phyloP scores from a whole-genome alignment of 805 yeast species.

The Cyberlindnera misumaiensis region DNA sequence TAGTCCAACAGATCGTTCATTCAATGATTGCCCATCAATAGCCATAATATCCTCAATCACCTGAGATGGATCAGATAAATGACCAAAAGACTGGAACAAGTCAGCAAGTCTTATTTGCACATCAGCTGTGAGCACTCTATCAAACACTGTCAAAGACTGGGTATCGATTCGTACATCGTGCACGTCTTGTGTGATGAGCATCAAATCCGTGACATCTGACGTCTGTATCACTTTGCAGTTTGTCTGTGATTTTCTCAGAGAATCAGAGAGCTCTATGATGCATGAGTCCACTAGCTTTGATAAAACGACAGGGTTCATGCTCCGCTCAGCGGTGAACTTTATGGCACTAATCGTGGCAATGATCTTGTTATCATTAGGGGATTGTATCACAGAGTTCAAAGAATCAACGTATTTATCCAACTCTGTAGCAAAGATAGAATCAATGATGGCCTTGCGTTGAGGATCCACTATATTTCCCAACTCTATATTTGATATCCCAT shows the following conservation, averaged over 20 bases:
- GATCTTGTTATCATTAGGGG: conserved; percentile 20
- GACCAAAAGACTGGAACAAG: conserved; percentile 20
- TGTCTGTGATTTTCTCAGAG: conserved; percentile 8
- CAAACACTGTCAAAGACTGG: conserved; percentile 15
- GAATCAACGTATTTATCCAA: conserved; percentile 13
- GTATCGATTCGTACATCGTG: not conserved
- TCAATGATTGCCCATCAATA: conserved; percentile 7
- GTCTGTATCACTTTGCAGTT: conserved; percentile 9
- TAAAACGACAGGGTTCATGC: conserved; percentile 8
- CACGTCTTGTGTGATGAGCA: conserved; percentile 17
- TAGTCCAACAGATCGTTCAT: conserved; percentile 24
- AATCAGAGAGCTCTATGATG: conserved; percentile 18
- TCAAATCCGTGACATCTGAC: conserved; percentile 9
- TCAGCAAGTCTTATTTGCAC: conserved; percentile 15
- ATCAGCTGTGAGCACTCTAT: conserved; percentile 16
- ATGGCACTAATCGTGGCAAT: conserved; percentile 16
- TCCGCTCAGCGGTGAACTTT: conserved; percentile 9
- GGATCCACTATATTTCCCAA: conserved; percentile 9
- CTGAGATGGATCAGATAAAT: conserved; percentile 8
- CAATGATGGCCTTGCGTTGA: conserved; percentile 6
- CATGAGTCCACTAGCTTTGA: conserved; percentile 13
- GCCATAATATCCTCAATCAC: conserved; percentile 20
- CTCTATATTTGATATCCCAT: conserved; percentile 7
- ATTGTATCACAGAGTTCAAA: conserved; percentile 17
- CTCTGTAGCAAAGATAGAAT: conserved; percentile 12